Evolutionary conservation across 2,329 filamentous ascomycete species (phyloP), one percentile per base, ranked within the genome.

Genomic region (Colletotrichum cordylinicola): DNA sequence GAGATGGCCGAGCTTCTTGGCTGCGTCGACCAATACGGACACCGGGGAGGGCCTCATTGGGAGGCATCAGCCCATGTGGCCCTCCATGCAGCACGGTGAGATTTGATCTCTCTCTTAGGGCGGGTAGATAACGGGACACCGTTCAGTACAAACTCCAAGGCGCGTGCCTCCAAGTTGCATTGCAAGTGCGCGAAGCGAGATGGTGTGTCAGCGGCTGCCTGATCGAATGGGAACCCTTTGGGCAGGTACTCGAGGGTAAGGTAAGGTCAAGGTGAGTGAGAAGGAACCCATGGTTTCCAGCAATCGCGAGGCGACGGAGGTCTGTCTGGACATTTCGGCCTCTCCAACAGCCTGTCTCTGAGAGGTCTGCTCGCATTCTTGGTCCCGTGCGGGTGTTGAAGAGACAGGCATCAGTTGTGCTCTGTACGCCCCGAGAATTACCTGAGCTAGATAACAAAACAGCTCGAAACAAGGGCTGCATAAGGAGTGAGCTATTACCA

Each of bases 181-280:
- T n/a, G 24, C 15, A 35, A 16, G 48, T 52, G 72, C 21, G 15
- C 21, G 29, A 72, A 55, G 33, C 68, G 39, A 56, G 67, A 61
- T 72, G 72, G 61, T 72, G 72, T 72, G 72, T 74, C 72, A 72
- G 68, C 72, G 29, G 68, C 68, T 74, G 72, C 72, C 72, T 74
- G 29, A 71, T 60, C 12, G 62, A 33, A 37, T 48, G 29, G 43
- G 48, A 43, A 29, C 37, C 37, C 18, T 61, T 66, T 29, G 13
- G 72, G 60, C 18, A 74, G 67, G 52, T 62, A 39, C 37, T 31
- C 29, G 60, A 71, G 61, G 67, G 60, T 74, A 52, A 74, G 72
- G 67, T 74, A 9, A 71, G 29, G 16, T 33, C 37, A 4, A 21
- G 18, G 16, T 37, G 39, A 48, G 6, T 48, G 43, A 48, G 43